These are phyloP conservation scores for Suillus subalutaceus DNA, from an alignment of 768 basidiomycete genomes.

Conservation along the genomic window DNA sequence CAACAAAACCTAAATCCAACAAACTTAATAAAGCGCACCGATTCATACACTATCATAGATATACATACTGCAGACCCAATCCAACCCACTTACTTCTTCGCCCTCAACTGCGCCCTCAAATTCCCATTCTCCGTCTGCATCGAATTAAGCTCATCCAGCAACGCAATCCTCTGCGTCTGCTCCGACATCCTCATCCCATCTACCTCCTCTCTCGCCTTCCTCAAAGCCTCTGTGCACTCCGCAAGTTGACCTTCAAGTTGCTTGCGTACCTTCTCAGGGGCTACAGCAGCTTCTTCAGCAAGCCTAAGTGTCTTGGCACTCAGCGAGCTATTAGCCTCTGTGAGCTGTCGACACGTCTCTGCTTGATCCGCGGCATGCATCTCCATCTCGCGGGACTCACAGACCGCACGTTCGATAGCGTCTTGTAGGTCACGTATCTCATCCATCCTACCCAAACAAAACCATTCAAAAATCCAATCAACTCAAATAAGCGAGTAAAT, in stretches of 20 bases:
- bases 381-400: conserved; percentile 75
- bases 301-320: conserved; percentile 67
- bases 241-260: conserved; percentile 67
- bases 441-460: conserved; percentile 52
- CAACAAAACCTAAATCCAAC: conserved; percentile 18
- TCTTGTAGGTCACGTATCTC: conserved; percentile 65
- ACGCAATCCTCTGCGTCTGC: conserved; percentile 77
- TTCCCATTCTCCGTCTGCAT: conserved; percentile 79
- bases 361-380: conserved; percentile 69
- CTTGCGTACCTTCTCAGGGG: conserved; percentile 51
- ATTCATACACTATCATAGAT: neutral
- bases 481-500: neutral
- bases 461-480: neutral
- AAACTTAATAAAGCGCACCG: neutral
- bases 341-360: conserved; percentile 71
- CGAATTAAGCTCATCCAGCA: conserved; percentile 87
- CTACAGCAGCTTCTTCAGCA: conserved; percentile 39
- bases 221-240: conserved; percentile 62
- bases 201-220: conserved; percentile 68
- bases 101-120: conserved; percentile 71
- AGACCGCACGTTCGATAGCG: conserved; percentile 57
- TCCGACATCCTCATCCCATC: conserved; percentile 69
- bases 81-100: conserved; percentile 41
- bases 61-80: neutral
- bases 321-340: conserved; percentile 77